Evolutionary conservation across 1,284 basidiomycete species (phyloP).

Genomic region (Tremellales sp.): DNA sequence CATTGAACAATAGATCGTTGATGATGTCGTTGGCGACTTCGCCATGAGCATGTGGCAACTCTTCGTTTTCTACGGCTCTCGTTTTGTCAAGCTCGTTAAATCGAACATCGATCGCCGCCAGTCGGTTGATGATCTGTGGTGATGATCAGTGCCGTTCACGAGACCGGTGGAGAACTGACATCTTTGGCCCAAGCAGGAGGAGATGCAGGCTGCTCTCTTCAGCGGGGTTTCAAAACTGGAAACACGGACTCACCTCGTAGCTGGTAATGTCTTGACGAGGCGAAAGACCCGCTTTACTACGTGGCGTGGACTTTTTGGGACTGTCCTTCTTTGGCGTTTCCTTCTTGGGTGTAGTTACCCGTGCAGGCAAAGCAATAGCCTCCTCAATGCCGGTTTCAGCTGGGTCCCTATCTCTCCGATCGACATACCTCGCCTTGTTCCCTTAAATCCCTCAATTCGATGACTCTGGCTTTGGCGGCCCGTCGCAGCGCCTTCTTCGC

Average conservation of each 20-base stretch:
- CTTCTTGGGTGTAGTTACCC: neutral
- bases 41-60: slow-evolving; percentile 9
- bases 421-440: slow-evolving; percentile 19
- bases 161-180: slow-evolving; percentile 18
- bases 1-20: slow-evolving; percentile 30
- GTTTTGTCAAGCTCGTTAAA: slow-evolving; percentile 21
- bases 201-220: slow-evolving; percentile 10
- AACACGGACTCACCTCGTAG: neutral
- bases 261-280: slow-evolving; percentile 2
- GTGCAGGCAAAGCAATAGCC: neutral
- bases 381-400: neutral
- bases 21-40: slow-evolving; percentile 22
- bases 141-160: slow-evolving; percentile 2
- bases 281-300: too few relatives aligned
- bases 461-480: slow-evolving; percentile 43
- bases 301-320: slow-evolving; percentile 1
- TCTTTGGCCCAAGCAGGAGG: slow-evolving; percentile 36
- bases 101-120: slow-evolving; percentile 28
- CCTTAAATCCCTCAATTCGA: slow-evolving; percentile 39
- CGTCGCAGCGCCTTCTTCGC: slow-evolving; percentile 45
- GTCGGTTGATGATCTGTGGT: slow-evolving; percentile 26
- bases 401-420: too few relatives aligned
- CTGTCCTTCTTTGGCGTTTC: slow-evolving; percentile 6
- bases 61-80: slow-evolving; percentile 2
- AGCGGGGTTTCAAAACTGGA: too few relatives aligned